phyloP scores from a whole-genome alignment of 441 rosid species.

The Euphorbia corollata region DNA sequence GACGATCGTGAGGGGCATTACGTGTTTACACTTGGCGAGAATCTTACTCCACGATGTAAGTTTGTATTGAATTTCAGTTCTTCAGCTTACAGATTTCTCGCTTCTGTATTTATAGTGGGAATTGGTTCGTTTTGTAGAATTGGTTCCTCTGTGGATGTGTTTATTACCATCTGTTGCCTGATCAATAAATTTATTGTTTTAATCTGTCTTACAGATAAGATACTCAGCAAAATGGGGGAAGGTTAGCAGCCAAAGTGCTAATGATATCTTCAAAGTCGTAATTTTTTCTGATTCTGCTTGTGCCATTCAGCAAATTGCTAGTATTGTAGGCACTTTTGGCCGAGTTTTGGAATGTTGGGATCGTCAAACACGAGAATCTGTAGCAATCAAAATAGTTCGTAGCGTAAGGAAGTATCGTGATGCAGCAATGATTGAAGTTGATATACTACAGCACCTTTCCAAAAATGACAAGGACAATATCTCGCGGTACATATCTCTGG shows the following conservation, averaged over 20 bases:
- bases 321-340: slow-evolving; percentile 94
- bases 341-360: slow-evolving; percentile 97
- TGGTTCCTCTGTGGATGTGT: not conserved
- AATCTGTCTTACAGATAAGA: slow-evolving; percentile 46
- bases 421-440: slow-evolving; percentile 76
- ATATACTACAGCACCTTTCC: slow-evolving; percentile 56
- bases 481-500: slow-evolving; percentile 44
- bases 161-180: not conserved
- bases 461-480: slow-evolving; percentile 45
- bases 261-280: slow-evolving; percentile 53
- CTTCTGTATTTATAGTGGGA: not conserved
- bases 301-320: slow-evolving; percentile 67
- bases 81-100: not conserved
- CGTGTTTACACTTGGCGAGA: slow-evolving; percentile 59
- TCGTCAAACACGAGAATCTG: slow-evolving; percentile 57
- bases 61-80: not conserved
- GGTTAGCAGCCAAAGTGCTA: slow-evolving; percentile 63
- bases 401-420: slow-evolving; percentile 66
- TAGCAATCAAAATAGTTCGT: slow-evolving; percentile 70
- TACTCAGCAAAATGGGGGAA: slow-evolving; percentile 86
- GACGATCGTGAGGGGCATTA: slow-evolving; percentile 89
- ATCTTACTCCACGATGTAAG: slow-evolving; percentile 81
- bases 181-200: not conserved
- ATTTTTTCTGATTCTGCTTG: slow-evolving; percentile 56
- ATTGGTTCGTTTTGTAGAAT: not conserved